Base-by-base conservation (phyloP, 257 asterid genomes). In the Solanum gracilifrons region DNA sequence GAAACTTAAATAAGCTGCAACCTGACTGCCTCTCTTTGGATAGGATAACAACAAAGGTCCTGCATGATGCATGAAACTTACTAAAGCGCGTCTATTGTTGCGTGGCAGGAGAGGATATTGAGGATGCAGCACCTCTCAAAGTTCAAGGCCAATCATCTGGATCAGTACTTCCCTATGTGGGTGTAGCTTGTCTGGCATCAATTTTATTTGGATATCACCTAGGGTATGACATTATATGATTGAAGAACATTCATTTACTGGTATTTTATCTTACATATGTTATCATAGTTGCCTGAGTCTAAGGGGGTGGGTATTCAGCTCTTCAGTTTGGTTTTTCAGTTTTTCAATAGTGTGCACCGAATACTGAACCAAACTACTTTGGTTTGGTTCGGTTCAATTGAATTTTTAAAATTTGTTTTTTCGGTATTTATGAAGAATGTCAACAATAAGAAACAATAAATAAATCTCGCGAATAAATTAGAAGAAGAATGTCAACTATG, bases 131-230 rank as follows among this genome's bases (percentile, higher is more conserved):
- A 71, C 95, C 93, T 82, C 87, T 88, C 46, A 95, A 93, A 92
- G 62, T 90, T 74, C 91, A 90, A 76, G 93, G 83, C 60, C 92
- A 91, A 87, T 93, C 99, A 27, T 92, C 98, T 83, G 97, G 93
- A 85, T 88, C 98, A 1, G 99, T 97, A 18, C 89, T 95, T 85
- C 98, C 98, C 43, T 97, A 97, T 90, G 99, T 97, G 86, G 98
- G 98, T 72, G 97, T 94, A 87, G 98, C 99, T 72, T 97, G 99
- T 89, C 88, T 97, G 76, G 99, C 94, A 84, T 98, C 99, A 27
- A 86, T 92, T 88, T 88, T 97, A 74, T 97, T 97, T 89, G 99
- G 99, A 85, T 97, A 97, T 92, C 99, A 97, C 92, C 95, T 97
- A 51, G 99, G 98, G 99, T 96, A 94, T 74, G 86, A 90, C 87